Evolutionary conservation across 2,329 filamentous ascomycete genomes (phyloP).

Genomic region (Diaporthe citriasiana): DNA sequence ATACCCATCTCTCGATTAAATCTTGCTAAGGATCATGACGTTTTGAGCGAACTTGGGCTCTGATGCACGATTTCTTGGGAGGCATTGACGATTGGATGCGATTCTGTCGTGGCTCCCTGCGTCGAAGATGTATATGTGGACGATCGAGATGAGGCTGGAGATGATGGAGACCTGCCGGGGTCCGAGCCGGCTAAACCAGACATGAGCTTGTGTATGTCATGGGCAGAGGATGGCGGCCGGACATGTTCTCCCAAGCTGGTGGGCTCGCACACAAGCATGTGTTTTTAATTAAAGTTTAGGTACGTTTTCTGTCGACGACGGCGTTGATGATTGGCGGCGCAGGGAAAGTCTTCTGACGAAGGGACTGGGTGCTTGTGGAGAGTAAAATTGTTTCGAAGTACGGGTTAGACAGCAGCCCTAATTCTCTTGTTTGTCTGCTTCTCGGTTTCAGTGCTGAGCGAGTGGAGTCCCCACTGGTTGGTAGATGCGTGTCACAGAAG

Average conservation of each 20-base stretch:
- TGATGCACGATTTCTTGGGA: no score
- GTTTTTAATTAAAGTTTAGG: not conserved
- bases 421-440: not conserved
- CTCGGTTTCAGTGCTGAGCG: not conserved
- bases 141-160: accelerated
- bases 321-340: conserved; percentile 19
- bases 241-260: not conserved
- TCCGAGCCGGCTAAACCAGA: no score
- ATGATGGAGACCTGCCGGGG: not conserved
- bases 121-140: no score
- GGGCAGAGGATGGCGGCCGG: not conserved
- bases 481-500: not conserved
- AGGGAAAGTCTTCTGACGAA: conserved; percentile 10
- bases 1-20: not conserved
- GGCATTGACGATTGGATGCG: not conserved
- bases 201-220: not conserved
- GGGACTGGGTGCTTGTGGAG: not conserved
- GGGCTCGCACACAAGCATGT: not conserved
- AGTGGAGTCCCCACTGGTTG: no score
- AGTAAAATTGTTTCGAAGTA: not conserved
- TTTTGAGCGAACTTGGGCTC: no score
- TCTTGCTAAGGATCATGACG: not conserved
- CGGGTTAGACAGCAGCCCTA: conserved; percentile 13
- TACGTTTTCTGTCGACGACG: not conserved
- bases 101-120: not conserved